Evolutionary conservation across 257 asterid genomes (phyloP), one percentile per base, ranked within the genome.

Genomic region (Capsicum chinense): DNA sequence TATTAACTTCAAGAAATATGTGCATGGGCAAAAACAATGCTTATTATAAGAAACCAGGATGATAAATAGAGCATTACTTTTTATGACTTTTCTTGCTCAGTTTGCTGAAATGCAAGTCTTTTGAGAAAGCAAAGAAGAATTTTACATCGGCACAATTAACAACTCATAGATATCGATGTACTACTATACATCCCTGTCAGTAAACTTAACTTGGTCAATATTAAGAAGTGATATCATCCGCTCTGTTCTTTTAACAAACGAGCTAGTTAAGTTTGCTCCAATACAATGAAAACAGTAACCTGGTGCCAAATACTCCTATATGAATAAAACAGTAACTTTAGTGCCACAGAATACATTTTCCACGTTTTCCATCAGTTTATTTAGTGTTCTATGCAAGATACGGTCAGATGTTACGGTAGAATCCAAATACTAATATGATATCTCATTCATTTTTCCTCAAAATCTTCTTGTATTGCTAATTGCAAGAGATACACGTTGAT

Each of bases 381-480:
- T 10, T 47, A 50, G 13, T 12, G 62, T 21, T 13, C 62, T 1
- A 74, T 74, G 62, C 2, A 74, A 74, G 62, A 74, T 74, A 50
- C 50, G 81, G 42, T 12, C 1, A 66, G 10, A 66, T 64, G 5
- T 12, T 74, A 6, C 0, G 13, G 62, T 7, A 52, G 15, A 76
- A 52, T 7, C 17, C 11, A 26, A 76, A 76, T 76, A 54, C 19
- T 50, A 74, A 50, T 76, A 52, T 13, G 81, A 76, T 76, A 1
- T 52, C 26, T 52, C 48, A 4, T 76, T 21, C 26, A 76, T 52
- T 21, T 76, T 76, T 78, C 64, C 81, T 78, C 64, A 54, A 71
- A 78, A 21, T 76, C 48, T 3, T 76, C 21, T 76, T 76, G 63
- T 76, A 76, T 52, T 76, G 81, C 81, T 76, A 47, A 13, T 76